Evolutionary conservation across 2,329 filamentous ascomycete genomes (phyloP), one percentile per base, ranked within the genome.

Genomic region (Microdochium nivale): DNA sequence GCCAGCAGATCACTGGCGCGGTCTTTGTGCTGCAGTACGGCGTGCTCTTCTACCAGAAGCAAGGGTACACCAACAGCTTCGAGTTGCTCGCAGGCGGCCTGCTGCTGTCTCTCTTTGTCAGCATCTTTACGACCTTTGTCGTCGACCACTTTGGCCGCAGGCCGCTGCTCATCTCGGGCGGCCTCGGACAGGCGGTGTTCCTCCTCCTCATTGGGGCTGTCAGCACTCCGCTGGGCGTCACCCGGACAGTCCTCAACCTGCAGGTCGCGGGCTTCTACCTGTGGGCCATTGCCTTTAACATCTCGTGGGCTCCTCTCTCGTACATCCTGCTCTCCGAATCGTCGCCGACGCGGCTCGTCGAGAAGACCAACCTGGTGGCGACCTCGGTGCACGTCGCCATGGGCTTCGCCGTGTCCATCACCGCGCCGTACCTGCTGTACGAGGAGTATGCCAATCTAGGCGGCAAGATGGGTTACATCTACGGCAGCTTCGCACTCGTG

Each of bases 1-100:
- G 60, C 10, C 63, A 66, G 50, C 64, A 67, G 51, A 63, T 65
- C 35, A 67, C 64, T 3, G 64, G 64, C 11, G 64, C 66, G 50
- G 62, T 64, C 0, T 66, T 65, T 44, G 40, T 56, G 23, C 56
- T 51, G 19, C 62, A 65, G 49, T 67, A 67, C 53, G 52, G 55
- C n/a, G 59, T 60, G 48, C 58, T 66, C 16, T 66, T 64, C 51
- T 65, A 62, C 35, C 60, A 63, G 40, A 52, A 54, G 1, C 55
- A 65, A n/a, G 63, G 63, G 0, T 65, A 60, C 27, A 56, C 51
- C 1, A 47, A 52, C 14, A 43, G 24, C 19, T 35, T 51, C 50
- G 51, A 55, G 32, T 16, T 50, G 2, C 25, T 51, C 48, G 5
- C 49, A 21, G 27, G 48, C 51, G 48, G 23, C 37, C 33, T 49